phyloP scores from a whole-genome alignment of 768 basidiomycete genomes.

The Tremella mesenterica region DNA sequence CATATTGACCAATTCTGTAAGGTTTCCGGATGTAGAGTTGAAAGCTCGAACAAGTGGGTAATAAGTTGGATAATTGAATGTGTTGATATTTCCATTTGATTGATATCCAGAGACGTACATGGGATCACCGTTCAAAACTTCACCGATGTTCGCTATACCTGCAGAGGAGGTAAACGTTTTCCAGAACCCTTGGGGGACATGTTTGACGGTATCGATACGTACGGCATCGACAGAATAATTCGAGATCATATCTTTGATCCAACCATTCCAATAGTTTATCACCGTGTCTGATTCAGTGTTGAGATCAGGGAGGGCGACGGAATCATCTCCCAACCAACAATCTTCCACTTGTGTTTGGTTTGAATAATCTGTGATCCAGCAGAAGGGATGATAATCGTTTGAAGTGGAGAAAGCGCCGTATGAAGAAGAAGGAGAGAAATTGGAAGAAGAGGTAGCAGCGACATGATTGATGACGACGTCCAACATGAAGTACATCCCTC shows the following conservation, averaged over 20 bases:
- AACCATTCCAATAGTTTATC: slow-evolving; percentile 55
- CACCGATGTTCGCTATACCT: slow-evolving; percentile 77
- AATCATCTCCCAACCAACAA: slow-evolving; percentile 75
- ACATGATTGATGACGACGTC: slow-evolving; percentile 81
- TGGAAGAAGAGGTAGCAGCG: slow-evolving; percentile 56
- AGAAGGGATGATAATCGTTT: slow-evolving; percentile 70
- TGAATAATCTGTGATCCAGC: slow-evolving; percentile 56
- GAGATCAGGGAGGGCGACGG: slow-evolving; percentile 66
- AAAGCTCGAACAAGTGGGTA: slow-evolving; percentile 41
- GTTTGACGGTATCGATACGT: slow-evolving; percentile 58
- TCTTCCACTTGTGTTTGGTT: slow-evolving; percentile 63
- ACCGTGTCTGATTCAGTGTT: slow-evolving; percentile 65
- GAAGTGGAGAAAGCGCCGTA: slow-evolving; percentile 42
- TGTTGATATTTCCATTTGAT: slow-evolving; percentile 30
- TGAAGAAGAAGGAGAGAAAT: slow-evolving; percentile 49
- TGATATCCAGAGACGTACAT: slow-evolving; percentile 40
- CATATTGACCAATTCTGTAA: slow-evolving; percentile 34
- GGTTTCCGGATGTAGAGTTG: slow-evolving; percentile 27
- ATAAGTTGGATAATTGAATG: slow-evolving; percentile 44
- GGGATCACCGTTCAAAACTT: slow-evolving; percentile 50
- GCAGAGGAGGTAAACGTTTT: slow-evolving; percentile 63
- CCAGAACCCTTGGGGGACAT: slow-evolving; percentile 70
- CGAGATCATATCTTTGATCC: slow-evolving; percentile 61
- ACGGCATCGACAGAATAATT: slow-evolving; percentile 76
- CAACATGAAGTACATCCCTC: slow-evolving; percentile 80